phyloP scores from a whole-genome alignment of 306 rosid genomes.

The Macrotyloma uniflorum region DNA sequence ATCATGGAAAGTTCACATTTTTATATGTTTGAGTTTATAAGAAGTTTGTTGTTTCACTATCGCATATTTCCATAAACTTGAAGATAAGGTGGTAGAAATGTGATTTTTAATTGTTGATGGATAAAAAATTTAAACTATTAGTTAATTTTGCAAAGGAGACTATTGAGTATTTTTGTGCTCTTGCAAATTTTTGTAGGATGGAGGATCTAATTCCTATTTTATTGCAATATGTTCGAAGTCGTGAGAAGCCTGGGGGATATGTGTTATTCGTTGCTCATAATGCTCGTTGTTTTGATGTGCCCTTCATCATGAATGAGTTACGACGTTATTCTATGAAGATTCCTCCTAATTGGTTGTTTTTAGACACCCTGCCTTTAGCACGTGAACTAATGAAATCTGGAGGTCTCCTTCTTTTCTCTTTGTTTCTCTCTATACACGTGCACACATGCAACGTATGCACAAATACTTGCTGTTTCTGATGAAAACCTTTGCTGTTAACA shows the following conservation, averaged over 20 bases:
- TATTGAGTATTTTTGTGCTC: constrained; percentile 23
- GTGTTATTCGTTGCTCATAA: constrained; percentile 78
- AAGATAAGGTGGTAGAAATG: not conserved
- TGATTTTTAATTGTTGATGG: constrained; percentile 1
- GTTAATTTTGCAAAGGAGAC: constrained; percentile 4
- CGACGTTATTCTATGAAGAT: constrained; percentile 59
- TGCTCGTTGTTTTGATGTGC: constrained; percentile 85
- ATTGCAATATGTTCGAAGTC: constrained; percentile 66
- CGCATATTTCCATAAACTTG: not conserved
- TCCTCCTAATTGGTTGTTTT: constrained; percentile 74
- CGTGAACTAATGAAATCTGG: constrained; percentile 64
- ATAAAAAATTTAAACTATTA: not conserved
- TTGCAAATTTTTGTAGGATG: constrained; percentile 64
- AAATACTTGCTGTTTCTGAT: constrained; percentile 12
- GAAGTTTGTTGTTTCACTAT: not conserved
- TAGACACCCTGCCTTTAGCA: constrained; percentile 65
- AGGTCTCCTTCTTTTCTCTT: constrained; percentile 53
- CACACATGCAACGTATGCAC: not conserved
- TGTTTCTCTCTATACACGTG: not conserved
- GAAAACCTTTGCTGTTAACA: constrained; percentile 40
- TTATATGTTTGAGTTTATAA: not conserved
- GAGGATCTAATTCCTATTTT: constrained; percentile 75
- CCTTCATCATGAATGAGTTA: constrained; percentile 71
- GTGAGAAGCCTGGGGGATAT: constrained; percentile 71
- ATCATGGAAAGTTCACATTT: not conserved